These are phyloP conservation scores for Candida glaebosa DNA, from an alignment of 805 yeast species.

Conservation along the genomic window DNA sequence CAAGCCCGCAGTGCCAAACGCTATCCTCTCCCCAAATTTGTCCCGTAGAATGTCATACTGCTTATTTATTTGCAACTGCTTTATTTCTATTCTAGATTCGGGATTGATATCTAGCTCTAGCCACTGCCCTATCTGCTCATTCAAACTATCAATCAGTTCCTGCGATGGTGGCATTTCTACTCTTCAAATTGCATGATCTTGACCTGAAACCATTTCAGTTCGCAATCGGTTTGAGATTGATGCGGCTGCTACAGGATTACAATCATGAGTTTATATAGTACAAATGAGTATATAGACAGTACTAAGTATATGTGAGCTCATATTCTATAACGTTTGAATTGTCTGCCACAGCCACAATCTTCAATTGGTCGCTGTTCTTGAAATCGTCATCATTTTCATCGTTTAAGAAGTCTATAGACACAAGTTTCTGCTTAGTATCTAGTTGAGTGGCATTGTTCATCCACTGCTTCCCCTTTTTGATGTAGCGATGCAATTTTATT, in stretches of 20 bases:
- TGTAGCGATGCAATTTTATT: slow-evolving; percentile 31
- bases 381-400: slow-evolving; percentile 12
- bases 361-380: slow-evolving; percentile 8
- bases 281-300: background rate
- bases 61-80: slow-evolving; percentile 32
- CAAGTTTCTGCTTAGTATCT: background rate
- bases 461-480: slow-evolving; percentile 32
- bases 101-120: slow-evolving; percentile 32
- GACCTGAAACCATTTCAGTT: background rate
- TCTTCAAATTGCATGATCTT: background rate
- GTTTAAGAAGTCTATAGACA: slow-evolving; percentile 7
- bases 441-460: slow-evolving; percentile 9
- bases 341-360: slow-evolving; percentile 11
- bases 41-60: slow-evolving; percentile 45
- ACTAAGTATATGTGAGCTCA: slow-evolving; percentile 6
- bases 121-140: slow-evolving; percentile 33
- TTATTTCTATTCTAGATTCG: slow-evolving; percentile 55
- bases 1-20: slow-evolving; percentile 93
- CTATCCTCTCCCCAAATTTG: slow-evolving; percentile 56
- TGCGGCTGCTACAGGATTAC: slow-evolving; percentile 1
- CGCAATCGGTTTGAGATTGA: background rate
- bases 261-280: background rate
- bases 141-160: slow-evolving; percentile 10
- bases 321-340: slow-evolving; percentile 14
- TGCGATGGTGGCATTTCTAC: background rate